Evolutionary conservation across 108 stramenopile species (phyloP).

Genomic region (Parietichytrium sp.): DNA sequence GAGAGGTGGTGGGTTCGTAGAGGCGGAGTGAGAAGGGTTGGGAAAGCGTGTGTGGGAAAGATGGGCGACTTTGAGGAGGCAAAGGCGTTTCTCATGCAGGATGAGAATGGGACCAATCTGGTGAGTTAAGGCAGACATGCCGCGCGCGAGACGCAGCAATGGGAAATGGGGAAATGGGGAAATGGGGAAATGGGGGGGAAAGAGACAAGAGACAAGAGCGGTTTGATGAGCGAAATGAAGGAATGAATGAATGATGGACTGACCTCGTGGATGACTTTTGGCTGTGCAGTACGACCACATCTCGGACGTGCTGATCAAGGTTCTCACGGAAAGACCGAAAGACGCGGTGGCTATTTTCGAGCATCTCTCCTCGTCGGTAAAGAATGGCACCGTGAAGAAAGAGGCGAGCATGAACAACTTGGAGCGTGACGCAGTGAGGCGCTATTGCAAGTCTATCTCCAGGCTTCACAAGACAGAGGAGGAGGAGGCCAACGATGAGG

Average conservation of each 20-base stretch:
- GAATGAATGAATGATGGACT: too few species aligned
- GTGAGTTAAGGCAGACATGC: too few species aligned
- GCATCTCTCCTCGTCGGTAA: constrained; percentile 59
- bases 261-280: too few species aligned
- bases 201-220: too few species aligned
- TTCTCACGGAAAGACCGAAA: constrained; percentile 53
- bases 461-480: constrained; percentile 40
- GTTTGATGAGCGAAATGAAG: too few species aligned
- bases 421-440: neutral
- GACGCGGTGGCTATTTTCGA: constrained; percentile 56
- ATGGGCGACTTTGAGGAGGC: constrained; percentile 56
- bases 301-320: constrained; percentile 41
- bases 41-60: neutral
- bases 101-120: constrained; percentile 26
- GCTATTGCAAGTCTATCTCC: neutral
- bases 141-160: too few species aligned
- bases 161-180: too few species aligned
- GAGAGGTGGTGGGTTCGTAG: too few species aligned
- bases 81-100: constrained; percentile 52
- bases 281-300: constrained; percentile 48
- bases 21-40: too few species aligned
- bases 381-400: constrained; percentile 42
- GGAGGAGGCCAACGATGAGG: constrained; percentile 52
- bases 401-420: too few species aligned
- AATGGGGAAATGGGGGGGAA: too few species aligned